A percentile compares a stretch with the other conserved stretches of the same genome.
Evolutionary conservation across 179 eudicot genomes (phyloP).

Genomic region (Carnegiea gigantea): DNA sequence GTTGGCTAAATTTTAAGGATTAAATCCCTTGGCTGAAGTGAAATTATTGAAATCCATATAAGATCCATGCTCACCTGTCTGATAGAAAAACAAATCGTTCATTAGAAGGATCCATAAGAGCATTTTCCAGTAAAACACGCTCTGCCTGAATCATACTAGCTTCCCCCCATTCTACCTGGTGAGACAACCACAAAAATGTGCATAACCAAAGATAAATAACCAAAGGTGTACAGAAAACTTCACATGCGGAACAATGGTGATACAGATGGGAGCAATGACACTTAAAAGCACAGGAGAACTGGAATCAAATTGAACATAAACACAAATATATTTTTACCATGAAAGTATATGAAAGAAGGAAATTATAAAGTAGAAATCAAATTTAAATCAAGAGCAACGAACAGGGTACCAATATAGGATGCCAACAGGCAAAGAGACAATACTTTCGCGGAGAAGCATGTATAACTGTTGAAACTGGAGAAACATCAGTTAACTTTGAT

Average conservation of each 20-base stretch:
- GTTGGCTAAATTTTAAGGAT: neutral
- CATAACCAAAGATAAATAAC: neutral
- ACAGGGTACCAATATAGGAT: neutral
- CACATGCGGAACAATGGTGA: neutral
- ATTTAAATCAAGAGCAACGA: neutral
- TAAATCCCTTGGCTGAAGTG: neutral
- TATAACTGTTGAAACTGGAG: neutral
- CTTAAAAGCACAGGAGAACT: neutral
- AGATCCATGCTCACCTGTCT: conserved; percentile 61
- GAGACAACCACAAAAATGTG: conserved; percentile 19
- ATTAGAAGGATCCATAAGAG: conserved; percentile 64
- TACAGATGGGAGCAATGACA: neutral
- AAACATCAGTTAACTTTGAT: neutral
- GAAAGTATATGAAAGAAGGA: neutral
- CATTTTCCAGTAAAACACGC: conserved; percentile 71
- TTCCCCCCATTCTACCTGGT: conserved; percentile 96
- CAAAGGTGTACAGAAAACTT: neutral
- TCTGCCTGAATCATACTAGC: conserved; percentile 94
- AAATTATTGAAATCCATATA: conserved; percentile 5
- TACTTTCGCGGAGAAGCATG: neutral
- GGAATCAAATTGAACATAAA: neutral
- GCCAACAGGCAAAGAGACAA: neutral
- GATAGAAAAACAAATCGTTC: conserved; percentile 83
- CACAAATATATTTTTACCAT: neutral
- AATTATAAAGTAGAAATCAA: neutral